phyloP scores from a whole-genome alignment of 1,139 yeast species.

The Zygosaccharomyces pseudobailii region DNA sequence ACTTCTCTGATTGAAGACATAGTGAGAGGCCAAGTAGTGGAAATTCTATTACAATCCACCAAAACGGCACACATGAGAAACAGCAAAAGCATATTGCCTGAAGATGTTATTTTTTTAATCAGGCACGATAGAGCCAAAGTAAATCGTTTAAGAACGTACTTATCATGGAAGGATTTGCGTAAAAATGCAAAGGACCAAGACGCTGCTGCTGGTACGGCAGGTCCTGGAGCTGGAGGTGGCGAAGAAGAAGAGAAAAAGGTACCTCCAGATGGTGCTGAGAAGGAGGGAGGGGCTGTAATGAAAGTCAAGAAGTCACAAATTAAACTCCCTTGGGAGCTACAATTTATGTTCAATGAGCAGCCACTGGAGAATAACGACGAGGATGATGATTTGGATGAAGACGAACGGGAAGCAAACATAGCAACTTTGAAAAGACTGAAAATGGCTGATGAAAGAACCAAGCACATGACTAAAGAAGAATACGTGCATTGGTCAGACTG shows the following conservation, averaged over 20 bases:
- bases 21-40: slow-evolving; percentile 91
- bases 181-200: slow-evolving; percentile 97
- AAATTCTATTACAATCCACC: slow-evolving; percentile 74
- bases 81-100: slow-evolving; percentile 81
- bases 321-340: slow-evolving; percentile 91
- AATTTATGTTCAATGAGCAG: slow-evolving; percentile 89
- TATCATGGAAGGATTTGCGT: slow-evolving; percentile 96
- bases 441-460: slow-evolving; percentile 91
- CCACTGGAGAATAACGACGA: slow-evolving; percentile 80
- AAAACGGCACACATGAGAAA: slow-evolving; percentile 77
- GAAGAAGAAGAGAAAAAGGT: slow-evolving; percentile 40
- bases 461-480: slow-evolving; percentile 91
- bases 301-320: slow-evolving; percentile 74
- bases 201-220: slow-evolving; percentile 59
- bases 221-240: slow-evolving; percentile 35
- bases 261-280: slow-evolving; percentile 38
- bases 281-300: slow-evolving; percentile 55
- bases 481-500: slow-evolving; percentile 99
- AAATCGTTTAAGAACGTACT: slow-evolving; percentile 78
- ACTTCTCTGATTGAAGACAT: slow-evolving; percentile 91
- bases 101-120: slow-evolving; percentile 86
- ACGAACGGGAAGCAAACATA: slow-evolving; percentile 83
- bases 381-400: slow-evolving; percentile 64
- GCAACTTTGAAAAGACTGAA: slow-evolving; percentile 85
- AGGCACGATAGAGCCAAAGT: slow-evolving; percentile 95